Evolutionary conservation across 2,329 filamentous ascomycete species (phyloP), one percentile per base, ranked within the genome.

Genomic region (Penicillium capsulatum): DNA sequence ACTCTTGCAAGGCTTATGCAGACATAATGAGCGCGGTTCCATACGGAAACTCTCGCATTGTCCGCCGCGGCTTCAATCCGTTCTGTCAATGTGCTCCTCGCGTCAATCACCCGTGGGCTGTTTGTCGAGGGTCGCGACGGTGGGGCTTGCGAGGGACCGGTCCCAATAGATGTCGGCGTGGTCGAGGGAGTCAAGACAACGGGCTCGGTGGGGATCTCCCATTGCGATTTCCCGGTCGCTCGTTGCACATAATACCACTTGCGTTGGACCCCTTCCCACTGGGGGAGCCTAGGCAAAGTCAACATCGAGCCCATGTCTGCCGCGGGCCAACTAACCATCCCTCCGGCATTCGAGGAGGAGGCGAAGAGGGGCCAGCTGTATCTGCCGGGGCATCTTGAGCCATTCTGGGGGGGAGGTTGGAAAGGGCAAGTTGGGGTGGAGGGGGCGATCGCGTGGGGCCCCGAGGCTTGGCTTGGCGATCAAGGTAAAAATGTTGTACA

Each of bases 191-290:
- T 64, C 14, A 66, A 53, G 27, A 63, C 52, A 27, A 63, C 60
- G 17, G 62, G 64, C 42, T 67, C 60, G 13, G 63, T 66, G 6
- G 64, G 64, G n/a, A 67, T 51, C 6, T 66, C 61, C 64, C 64
- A 67, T 51, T 65, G 63, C 6, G 62, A 61, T 34, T 60, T 60
- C 22, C 63, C 64, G 8, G 63, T 67, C 29, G 62, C 59, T 34
- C 61, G 54, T 37, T 67, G 62, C 26, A 67, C 64, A 36, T 59
- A 67, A 46, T 67, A 67, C 57, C 64, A 67, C 46, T 59, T 57
- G 20, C 61, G 56, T 17, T 55, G 54, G 17, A 61, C 51, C 22
- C 64, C 62, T 40, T 67, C 63, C 61, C 64, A 66, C 39, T 67
- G 64, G 17, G 64, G 59, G 19, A 66, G 57, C 64, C 64, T 67